Conservation (phyloP, 2,329 filamentous ascomycete species). For the Cladosporium sphaerospermum region DNA sequence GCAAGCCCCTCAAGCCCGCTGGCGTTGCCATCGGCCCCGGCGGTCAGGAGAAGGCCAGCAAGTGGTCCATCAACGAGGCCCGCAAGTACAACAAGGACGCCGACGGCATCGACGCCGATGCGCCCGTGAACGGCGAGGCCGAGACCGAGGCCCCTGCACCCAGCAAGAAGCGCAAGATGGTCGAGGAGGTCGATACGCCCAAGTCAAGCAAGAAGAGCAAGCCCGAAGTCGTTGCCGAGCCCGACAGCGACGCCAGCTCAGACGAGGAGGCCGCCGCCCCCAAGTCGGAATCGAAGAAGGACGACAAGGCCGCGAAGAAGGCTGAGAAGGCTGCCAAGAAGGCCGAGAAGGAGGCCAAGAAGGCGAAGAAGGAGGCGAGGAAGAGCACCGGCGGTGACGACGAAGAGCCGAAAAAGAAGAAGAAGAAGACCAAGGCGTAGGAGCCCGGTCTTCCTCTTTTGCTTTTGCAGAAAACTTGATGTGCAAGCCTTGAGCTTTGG, state of each 20-base stretch:
- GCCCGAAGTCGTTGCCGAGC: slow-evolving; percentile 15
- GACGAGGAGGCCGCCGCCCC: slow-evolving; percentile 15
- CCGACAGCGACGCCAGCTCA: slow-evolving; percentile 14
- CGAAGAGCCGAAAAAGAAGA: slow-evolving; percentile 56
- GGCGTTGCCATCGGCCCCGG: slow-evolving; percentile 70
- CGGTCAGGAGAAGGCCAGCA: slow-evolving; percentile 60
- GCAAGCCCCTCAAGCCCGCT: slow-evolving; percentile 77
- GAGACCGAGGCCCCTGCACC: slow-evolving; percentile 37
- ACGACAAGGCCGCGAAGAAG: slow-evolving; percentile 29
- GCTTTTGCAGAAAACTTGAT: not conserved
- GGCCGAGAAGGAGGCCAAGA: slow-evolving; percentile 28
- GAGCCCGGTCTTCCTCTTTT: not conserved
- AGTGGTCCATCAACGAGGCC: slow-evolving; percentile 88
- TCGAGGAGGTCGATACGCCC: slow-evolving; percentile 41
- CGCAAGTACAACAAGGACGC: slow-evolving; percentile 93
- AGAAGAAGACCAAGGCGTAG: slow-evolving; percentile 39
- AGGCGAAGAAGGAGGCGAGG: slow-evolving; percentile 37
- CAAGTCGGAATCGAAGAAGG: slow-evolving; percentile 24
- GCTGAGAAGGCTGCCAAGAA: slow-evolving; percentile 26
- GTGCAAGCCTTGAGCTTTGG: not conserved
- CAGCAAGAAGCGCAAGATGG: slow-evolving; percentile 37
- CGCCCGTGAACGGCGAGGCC: slow-evolving; percentile 44
- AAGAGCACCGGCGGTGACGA: slow-evolving; percentile 37
- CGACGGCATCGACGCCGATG: slow-evolving; percentile 70
- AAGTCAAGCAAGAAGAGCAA: slow-evolving; percentile 15